Percentiles rank a stretch among this genome's conserved stretches.
Evolutionary conservation across 179 eudicot genomes (phyloP).

Genomic region (Beta corolliflora): DNA sequence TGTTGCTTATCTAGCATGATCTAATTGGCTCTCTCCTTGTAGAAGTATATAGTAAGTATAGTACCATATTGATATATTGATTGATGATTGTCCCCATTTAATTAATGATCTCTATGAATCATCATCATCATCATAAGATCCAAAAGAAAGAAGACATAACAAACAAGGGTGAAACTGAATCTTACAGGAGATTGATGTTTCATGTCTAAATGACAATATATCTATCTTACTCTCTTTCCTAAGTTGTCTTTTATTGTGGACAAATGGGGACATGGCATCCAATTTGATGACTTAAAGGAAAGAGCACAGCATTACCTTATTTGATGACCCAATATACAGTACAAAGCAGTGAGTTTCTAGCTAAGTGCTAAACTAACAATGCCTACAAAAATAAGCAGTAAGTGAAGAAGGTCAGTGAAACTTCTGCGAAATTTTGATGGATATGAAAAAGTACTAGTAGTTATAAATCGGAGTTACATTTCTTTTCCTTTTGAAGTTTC

Average conservation of each 20-base stretch:
- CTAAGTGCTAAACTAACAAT: background rate
- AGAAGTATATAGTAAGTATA: too few species aligned
- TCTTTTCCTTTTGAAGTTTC: slow-evolving; percentile 8
- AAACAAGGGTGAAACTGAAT: background rate
- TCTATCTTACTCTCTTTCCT: background rate
- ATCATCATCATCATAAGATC: too few species aligned
- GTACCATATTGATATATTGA: too few species aligned
- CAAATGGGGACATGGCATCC: slow-evolving; percentile 5
- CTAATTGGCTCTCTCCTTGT: too few species aligned
- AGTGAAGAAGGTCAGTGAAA: background rate
- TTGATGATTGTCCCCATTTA: too few species aligned
- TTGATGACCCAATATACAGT: background rate
- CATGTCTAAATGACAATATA: background rate
- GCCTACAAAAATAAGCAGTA: slow-evolving; percentile 12
- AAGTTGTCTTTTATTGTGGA: background rate
- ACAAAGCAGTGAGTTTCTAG: background rate
- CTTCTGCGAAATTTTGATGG: slow-evolving; percentile 20
- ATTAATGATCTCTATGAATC: too few species aligned
- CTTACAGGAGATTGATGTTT: slow-evolving; percentile 14
- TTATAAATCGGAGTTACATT: background rate
- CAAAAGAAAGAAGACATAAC: too few species aligned
- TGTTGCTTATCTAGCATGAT: too few species aligned
- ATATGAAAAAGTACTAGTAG: background rate
- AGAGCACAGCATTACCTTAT: background rate
- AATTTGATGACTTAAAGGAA: slow-evolving; percentile 6